These are phyloP conservation scores for Pichia phayaonensis DNA, from an alignment of 805 yeast genomes.

Conservation along the genomic window DNA sequence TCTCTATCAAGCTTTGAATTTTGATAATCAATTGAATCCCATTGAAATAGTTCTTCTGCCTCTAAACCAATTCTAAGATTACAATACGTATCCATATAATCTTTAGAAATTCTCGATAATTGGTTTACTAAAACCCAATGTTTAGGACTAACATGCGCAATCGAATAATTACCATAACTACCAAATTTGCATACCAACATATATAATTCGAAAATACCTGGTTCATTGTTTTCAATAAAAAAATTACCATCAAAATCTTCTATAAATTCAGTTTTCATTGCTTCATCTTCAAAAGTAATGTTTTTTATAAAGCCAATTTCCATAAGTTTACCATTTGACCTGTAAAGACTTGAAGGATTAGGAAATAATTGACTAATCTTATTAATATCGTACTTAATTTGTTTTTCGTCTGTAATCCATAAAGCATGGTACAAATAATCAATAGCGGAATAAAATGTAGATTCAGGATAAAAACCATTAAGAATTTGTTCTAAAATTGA, in stretches of 20 bases:
- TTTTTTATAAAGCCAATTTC: neutral
- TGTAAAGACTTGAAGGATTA: neutral
- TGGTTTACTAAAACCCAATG: neutral
- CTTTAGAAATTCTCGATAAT: neutral
- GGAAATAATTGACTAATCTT: neutral
- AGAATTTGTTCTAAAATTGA: too few relatives aligned
- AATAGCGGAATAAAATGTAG: neutral
- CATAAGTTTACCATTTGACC: neutral
- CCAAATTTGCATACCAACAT: neutral
- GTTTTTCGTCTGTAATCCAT: neutral
- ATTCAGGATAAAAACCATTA: neutral
- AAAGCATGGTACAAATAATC: neutral
- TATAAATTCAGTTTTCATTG: too few relatives aligned
- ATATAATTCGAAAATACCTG: neutral
- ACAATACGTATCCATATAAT: too few relatives aligned
- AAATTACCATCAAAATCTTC: neutral
- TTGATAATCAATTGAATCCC: neutral
- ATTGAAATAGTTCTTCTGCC: neutral
- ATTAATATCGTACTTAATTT: neutral
- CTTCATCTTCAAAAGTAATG: neutral
- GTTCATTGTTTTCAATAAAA: neutral
- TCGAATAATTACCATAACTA: too few relatives aligned
- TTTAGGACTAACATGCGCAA: too few relatives aligned
- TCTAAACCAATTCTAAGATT: neutral
- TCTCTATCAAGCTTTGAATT: neutral